Base-by-base conservation (phyloP, 2,329 filamentous ascomycete genomes). In the Orbilia quercus region DNA sequence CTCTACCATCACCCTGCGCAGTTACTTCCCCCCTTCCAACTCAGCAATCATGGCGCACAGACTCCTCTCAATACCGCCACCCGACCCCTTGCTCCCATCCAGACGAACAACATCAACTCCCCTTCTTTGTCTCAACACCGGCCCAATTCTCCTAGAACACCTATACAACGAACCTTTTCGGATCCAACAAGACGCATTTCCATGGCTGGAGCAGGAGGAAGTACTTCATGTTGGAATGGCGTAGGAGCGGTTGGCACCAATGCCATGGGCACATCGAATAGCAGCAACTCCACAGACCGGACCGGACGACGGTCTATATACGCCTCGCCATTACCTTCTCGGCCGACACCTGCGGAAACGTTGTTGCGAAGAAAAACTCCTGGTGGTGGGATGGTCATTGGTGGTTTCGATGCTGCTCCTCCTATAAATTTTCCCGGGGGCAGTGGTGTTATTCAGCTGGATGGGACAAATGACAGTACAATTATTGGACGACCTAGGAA, bases 161-260 rank as follows among this genome's bases (percentile, higher is more conserved):
- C 69, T 60, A 54, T 73, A 65, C 69, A 73, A 53, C 69, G 54
- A 66, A 38, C 69, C 69, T 66, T 73, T 66, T 66, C 69, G 60
- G 47, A 73, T 73, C 28, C 57, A 47, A 55, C 28, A 7, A 60
- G 55, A 40, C 59, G 34, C n/a, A 47, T 62, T 18, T 48, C 69
- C 16, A 45, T 62, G 25, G 69, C 60, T 16, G 53, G 31, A 36
- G 59, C 28, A 16, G 55, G 54, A 16, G n/a, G n/a, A n/a, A n/a
- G n/a, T n/a, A 28, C 18, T 14, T 25, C 42, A 48, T 54, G 54
- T 18, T 66, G 63, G 63, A 67, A 58, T 45, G 53, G 63, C 31
- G 18, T 51, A 48, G 63, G 44, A 51, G 45, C 14, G 11, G 22
- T 20, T 28, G 28, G 4, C 18, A 47, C 16, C 18, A 44, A 18